Base-by-base conservation (phyloP, 345 rosid species). In the Salix purpurea region DNA sequence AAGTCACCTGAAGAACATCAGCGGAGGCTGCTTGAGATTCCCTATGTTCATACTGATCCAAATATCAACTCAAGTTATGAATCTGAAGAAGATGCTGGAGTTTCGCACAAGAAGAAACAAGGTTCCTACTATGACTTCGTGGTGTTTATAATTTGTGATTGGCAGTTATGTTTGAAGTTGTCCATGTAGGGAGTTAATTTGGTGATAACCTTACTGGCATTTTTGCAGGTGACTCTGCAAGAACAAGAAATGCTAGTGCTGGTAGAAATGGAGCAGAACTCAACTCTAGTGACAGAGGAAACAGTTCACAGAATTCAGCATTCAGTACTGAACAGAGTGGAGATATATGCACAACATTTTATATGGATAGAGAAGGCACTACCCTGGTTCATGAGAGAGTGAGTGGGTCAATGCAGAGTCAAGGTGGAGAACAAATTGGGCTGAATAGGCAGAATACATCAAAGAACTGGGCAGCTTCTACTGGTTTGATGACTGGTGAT, bases 1-100 rank as follows among this genome's bases (percentile, higher is more conserved):
- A 80, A 85, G 67, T 93, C 97, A 28, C 87, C 89, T 19, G 86
- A 86, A 82, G 98, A 90, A 79, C 89, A 83, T 40, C 90, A 90
- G 78, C 87, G 91, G 72, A 88, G 91, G 85, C 73, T 90, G 80
- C 82, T 75, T 74, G 96, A 88, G 78, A 81, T 84, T 81, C 94
- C 94, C 24, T 82, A 82, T 68, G 87, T 96, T 40, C 98, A 93
- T 71, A 32, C 86, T 24, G 98, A 91, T 82, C 88, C 83, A 39
- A 82, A 76, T 68, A 84, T 89, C 92, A 83, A 84, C 83, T 87
- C 89, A 32, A 83, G 82, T 65, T 64, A 72, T 69, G 82, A 86
- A 79, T 85, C 87, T 65, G 85, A 84, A 78, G 87, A 86, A 80
- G 89, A 82, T 83, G 73, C 76, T 34, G 80, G 84, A 73, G 88